Conservation (phyloP, 2,329 filamentous ascomycete genomes). For the Ophiocordyceps unilateralis region DNA sequence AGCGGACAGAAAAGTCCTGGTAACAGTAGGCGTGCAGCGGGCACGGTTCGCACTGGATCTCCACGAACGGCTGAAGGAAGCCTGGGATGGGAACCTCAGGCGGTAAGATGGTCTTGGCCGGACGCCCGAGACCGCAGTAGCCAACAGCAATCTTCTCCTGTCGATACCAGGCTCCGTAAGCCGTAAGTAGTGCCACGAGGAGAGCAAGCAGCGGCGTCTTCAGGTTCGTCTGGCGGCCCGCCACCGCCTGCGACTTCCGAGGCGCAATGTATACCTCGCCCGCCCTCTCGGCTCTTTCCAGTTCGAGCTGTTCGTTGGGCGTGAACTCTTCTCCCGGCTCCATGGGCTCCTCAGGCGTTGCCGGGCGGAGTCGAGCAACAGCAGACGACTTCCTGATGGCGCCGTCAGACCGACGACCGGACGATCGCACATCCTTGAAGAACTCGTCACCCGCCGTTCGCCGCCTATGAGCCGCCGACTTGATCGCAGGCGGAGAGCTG, state of each 20-base stretch:
- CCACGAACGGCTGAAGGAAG: conserved; percentile 49
- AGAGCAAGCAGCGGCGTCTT: conserved; percentile 56
- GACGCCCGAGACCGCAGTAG: conserved; percentile 73
- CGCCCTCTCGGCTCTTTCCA: conserved; percentile 48
- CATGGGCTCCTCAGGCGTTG: conserved; percentile 21
- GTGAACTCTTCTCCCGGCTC: conserved; percentile 86
- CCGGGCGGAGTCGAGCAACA: conserved; percentile 22
- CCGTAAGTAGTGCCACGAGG: conserved; percentile 48
- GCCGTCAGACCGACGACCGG: conserved; percentile 26
- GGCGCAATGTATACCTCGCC: conserved; percentile 29
- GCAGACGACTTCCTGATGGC: conserved; percentile 38
- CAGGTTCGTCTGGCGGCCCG: conserved; percentile 26
- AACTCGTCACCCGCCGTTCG: conserved; percentile 27
- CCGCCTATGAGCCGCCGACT: conserved; percentile 30
- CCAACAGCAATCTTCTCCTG: conserved; percentile 94
- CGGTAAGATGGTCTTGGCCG: conserved; percentile 33
- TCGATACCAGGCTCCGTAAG: conserved; percentile 69
- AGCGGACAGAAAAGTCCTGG: conserved; percentile 56
- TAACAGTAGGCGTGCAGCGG: conserved; percentile 84
- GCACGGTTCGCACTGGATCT: conserved; percentile 77
- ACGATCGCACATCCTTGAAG: conserved; percentile 23
- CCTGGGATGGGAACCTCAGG: conserved; percentile 44
- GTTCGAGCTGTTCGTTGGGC: conserved; percentile 69
- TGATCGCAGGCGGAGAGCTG: conserved; percentile 43
- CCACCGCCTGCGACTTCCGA: conserved; percentile 20